Conservation (phyloP, 208 protist genomes). For the Trypanosoma boissoni region DNA sequence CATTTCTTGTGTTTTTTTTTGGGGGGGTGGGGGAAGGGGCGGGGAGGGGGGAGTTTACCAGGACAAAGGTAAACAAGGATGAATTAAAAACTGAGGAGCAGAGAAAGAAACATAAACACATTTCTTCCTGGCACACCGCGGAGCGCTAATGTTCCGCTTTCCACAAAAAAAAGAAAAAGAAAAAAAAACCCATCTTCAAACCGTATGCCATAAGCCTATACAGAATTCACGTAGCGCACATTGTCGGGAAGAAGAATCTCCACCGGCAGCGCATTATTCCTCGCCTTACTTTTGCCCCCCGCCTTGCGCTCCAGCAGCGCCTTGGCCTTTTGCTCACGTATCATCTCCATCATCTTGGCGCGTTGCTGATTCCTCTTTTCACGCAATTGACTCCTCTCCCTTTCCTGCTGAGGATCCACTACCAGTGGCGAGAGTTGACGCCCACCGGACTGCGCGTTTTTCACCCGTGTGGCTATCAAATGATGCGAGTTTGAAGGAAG, state of each 20-base stretch:
- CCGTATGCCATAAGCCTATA: not conserved
- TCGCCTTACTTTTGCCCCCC: conserved; percentile 29
- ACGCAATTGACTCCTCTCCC: conserved; percentile 37
- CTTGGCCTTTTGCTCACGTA: conserved; percentile 57
- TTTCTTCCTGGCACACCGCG: not conserved
- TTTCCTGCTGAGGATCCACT: conserved; percentile 21
- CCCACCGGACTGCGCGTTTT: conserved; percentile 8
- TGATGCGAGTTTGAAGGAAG: not conserved
- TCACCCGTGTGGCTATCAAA: conserved; percentile 7
- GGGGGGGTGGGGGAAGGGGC: too few relatives aligned
- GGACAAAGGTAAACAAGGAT: too few relatives aligned
- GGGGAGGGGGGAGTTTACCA: too few relatives aligned
- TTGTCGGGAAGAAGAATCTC: conserved; percentile 63
- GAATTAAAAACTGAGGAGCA: too few relatives aligned
- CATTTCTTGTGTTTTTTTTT: too few relatives aligned
- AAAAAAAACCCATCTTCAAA: too few relatives aligned
- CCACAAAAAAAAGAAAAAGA: not conserved
- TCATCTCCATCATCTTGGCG: conserved; percentile 69
- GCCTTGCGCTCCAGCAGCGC: conserved; percentile 34
- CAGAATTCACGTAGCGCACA: conserved; percentile 21
- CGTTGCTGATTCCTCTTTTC: conserved; percentile 68
- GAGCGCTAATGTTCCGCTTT: not conserved
- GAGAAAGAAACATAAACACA: not conserved
- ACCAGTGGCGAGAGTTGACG: conserved; percentile 14
- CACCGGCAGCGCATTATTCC: conserved; percentile 38